These are phyloP conservation scores for Arthrinium puccinioides DNA, from an alignment of 2,329 filamentous ascomycete species.

Conservation along the genomic window DNA sequence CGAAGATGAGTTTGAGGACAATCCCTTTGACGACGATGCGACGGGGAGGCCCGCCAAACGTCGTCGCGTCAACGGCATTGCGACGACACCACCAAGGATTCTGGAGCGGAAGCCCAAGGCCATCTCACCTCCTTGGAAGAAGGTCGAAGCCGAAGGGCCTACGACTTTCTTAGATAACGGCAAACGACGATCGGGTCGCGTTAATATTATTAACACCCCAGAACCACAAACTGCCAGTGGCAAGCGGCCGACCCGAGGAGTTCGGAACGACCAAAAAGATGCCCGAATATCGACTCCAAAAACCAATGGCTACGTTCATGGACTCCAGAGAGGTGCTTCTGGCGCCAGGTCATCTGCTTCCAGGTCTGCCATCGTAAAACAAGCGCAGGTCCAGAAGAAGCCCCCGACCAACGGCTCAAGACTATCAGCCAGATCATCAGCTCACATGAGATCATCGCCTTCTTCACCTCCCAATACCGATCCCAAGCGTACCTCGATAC, in stretches of 20 bases:
- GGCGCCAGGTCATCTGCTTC: slow-evolving; percentile 8
- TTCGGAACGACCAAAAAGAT: slow-evolving; percentile 26
- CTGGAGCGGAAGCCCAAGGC: slow-evolving; percentile 31
- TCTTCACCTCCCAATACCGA: slow-evolving; percentile 31
- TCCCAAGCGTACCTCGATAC: slow-evolving; percentile 28
- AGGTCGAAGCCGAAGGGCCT: slow-evolving; percentile 73
- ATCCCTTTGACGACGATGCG: slow-evolving; percentile 14
- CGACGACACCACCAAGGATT: slow-evolving; percentile 29
- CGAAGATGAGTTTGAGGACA: slow-evolving; percentile 12
- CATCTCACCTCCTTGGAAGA: slow-evolving; percentile 90
- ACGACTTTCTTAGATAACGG: slow-evolving; percentile 76
- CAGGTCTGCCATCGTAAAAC: slow-evolving; percentile 12
- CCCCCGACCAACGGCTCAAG: slow-evolving; percentile 11
- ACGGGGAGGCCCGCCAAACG: slow-evolving; percentile 54
- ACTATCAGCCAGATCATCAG: slow-evolving; percentile 13
- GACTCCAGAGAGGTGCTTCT: slow-evolving; percentile 18
- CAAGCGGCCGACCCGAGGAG: slow-evolving; percentile 44
- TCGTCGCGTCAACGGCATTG: slow-evolving; percentile 50
- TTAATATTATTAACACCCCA: slow-evolving; percentile 46
- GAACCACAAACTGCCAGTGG: slow-evolving; percentile 42
- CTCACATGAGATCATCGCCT: slow-evolving; percentile 29
- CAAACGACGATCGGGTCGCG: slow-evolving; percentile 58
- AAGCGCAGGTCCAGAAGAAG: slow-evolving; percentile 13
- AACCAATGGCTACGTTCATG: slow-evolving; percentile 21
- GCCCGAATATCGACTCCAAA: slow-evolving; percentile 17